Evolutionary conservation across 495 filamentous ascomycete genomes (phyloP).

Genomic region (Tuber magnatum): DNA sequence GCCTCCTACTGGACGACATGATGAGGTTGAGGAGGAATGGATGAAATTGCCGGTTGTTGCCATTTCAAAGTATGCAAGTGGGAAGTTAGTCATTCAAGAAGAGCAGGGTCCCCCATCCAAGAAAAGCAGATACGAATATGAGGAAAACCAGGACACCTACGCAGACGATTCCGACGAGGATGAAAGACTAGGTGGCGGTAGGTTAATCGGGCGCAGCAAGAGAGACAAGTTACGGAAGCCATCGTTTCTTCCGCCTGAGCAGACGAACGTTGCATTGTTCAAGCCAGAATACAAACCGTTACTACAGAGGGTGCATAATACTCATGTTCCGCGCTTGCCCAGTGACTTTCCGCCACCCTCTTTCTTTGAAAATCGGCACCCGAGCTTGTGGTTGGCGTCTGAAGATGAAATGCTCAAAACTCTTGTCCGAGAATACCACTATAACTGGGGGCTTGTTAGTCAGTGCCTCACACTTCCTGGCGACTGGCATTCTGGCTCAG

Average conservation of each 20-base stretch:
- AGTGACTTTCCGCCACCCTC: constrained; percentile 82
- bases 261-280: constrained; percentile 76
- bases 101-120: constrained; percentile 63
- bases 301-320: constrained; percentile 82
- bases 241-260: constrained; percentile 57
- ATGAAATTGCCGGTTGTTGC: constrained; percentile 56
- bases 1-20: constrained; percentile 25
- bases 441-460: constrained; percentile 93
- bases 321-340: constrained; percentile 87
- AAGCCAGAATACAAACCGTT: constrained; percentile 81
- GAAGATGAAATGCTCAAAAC: constrained; percentile 84
- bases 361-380: constrained; percentile 77
- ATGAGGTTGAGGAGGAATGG: constrained; percentile 35
- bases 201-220: constrained; percentile 46
- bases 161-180: constrained; percentile 58
- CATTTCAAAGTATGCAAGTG: constrained; percentile 73
- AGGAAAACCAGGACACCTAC: constrained; percentile 43
- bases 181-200: constrained; percentile 41
- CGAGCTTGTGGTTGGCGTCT: constrained; percentile 81
- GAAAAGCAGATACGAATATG: constrained; percentile 70
- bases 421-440: constrained; percentile 82
- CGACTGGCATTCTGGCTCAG: constrained; percentile 68
- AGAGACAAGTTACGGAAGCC: constrained; percentile 43
- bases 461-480: constrained; percentile 67
- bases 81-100: constrained; percentile 60